These are phyloP conservation scores for Lagenidium sp. DNA, from an alignment of 352 stramenopile species.

Conservation along the genomic window DNA sequence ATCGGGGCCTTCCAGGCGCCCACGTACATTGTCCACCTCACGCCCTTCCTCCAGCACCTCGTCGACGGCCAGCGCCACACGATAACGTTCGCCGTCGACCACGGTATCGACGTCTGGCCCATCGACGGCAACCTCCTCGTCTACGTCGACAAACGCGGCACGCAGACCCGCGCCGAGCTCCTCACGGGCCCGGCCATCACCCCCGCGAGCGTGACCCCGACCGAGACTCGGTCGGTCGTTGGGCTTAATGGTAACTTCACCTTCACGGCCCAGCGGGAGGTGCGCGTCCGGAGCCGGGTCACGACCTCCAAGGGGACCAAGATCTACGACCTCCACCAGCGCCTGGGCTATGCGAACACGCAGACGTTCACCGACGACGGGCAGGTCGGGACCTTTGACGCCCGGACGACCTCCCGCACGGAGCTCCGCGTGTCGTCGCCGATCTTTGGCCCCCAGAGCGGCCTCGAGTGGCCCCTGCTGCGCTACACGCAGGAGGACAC, in stretches of 20 bases:
- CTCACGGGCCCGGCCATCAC: too few species aligned
- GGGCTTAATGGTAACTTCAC: slow-evolving; percentile 38
- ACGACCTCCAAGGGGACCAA: slow-evolving; percentile 46
- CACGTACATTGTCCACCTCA: slow-evolving; percentile 66
- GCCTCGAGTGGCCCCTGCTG: slow-evolving; percentile 1
- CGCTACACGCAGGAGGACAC: slow-evolving; percentile 26
- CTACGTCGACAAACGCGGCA: slow-evolving; percentile 32
- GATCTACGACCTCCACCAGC: slow-evolving; percentile 42
- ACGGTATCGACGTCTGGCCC: slow-evolving; percentile 61
- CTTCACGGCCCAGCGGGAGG: slow-evolving; percentile 22
- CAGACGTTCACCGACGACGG: slow-evolving; percentile 40
- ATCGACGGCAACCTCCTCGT: slow-evolving; percentile 56
- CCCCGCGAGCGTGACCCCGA: slow-evolving; percentile 18
- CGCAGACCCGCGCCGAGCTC: slow-evolving; percentile 27
- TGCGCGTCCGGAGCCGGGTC: slow-evolving; percentile 36
- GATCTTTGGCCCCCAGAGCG: not conserved
- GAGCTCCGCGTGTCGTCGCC: slow-evolving; percentile 10
- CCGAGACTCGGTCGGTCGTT: slow-evolving; percentile 3
- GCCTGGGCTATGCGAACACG: slow-evolving; percentile 34
- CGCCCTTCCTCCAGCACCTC: slow-evolving; percentile 57
- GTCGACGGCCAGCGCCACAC: slow-evolving; percentile 36
- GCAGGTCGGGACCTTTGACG: slow-evolving; percentile 37
- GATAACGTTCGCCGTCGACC: slow-evolving; percentile 48
- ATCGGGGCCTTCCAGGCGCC: slow-evolving; percentile 68
- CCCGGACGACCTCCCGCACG: slow-evolving; percentile 24